Evolutionary conservation across 345 rosid genomes (phyloP), one percentile per base, ranked within the genome.

Genomic region (Eucalyptus globulus): DNA sequence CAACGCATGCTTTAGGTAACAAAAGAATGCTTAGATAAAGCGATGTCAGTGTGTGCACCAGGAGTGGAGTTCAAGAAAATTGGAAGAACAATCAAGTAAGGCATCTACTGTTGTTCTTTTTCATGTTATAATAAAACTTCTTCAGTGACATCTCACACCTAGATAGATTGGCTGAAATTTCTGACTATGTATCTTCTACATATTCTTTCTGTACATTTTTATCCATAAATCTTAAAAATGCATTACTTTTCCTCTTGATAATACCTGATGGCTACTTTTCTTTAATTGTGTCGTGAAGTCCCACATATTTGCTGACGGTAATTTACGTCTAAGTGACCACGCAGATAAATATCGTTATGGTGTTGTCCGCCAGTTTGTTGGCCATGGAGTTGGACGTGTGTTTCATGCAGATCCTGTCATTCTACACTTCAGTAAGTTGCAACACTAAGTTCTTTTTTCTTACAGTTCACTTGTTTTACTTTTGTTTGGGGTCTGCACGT

Each of bases 311-410:
- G n/a, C 86, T 83, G 86, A 43, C 86, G 45, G 56, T 91, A 67
- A 54, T 87, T 90, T 56, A 13, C 3, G 58, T 86, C 47, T 40
- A 90, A 97, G 98, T 94, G 98, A 93, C 88, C 93, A 92, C 92
- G 99, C 99, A 94, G 99, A 97, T 92, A 96, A 94, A 93, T 93
- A 95, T 91, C 87, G 86, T 37, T 97, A 94, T 86, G 99, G 99
- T 88, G 98, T 97, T 53, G 98, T 97, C 40, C 88, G 89, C 62
- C 95, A 97, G 87, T 97, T 95, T 93, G 99, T 96, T 81, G 99
- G 99, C 91, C 99, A 97, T 67, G 99, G 99, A 31, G 95, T 96
- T 91, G 99, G 99, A 51, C 93, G 93, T 31, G 96, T 97, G 91
- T 97, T 97, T 90, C 98, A 96, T 87, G 95, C 99, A 4, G 99